Evolutionary conservation across 139 green algal genomes (phyloP), one percentile per base, ranked within the genome.

Genomic region (Coelastrella sp.): DNA sequence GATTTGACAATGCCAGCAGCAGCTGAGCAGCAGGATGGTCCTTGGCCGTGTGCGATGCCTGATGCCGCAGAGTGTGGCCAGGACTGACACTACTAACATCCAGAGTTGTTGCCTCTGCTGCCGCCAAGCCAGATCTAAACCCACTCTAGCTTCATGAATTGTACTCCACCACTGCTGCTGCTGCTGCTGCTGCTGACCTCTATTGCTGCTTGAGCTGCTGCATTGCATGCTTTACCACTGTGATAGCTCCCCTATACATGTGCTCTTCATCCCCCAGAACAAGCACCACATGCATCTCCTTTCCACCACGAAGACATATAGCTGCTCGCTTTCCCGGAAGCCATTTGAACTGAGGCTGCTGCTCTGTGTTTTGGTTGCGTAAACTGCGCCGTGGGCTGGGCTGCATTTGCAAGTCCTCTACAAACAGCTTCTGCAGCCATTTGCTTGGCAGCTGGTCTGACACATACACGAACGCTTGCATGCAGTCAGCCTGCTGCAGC

Each of bases 1-100:
- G 83, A 11, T 88, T 68, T 22, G 20, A 20, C 54, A 88, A 19
- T 10, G 68, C 66, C 68, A 88, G 83, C 83, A 88, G 83, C 68
- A 80, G 47, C 83, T 68, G 65, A 60, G 19, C 66, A 68, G 20
- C 5, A 23, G 83, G 82, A n/a, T 61, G 78, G 17, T 65, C 32
- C 13, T 71, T 76, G 68, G 16, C 5, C 16, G 8, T 3, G 17
- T 80, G 54, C 83, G 75, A 22, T 20, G 19, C 16, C 66, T 73
- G 66, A 88, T 88, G 3, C 83, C 83, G 7, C 83, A 57, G 83
- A 88, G 80, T 6, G 68, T 88, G 10, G 66, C 83, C 23, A 88
- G 54, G 47, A 88, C 83, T 57, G 83, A 14, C 57, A 80, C 83
- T 7, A 88, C 66, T n/a, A 19, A 32, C 14, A 19, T 54, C 68